phyloP scores from a whole-genome alignment of 129 eudicot genomes.

The Pulicaria dysenterica region DNA sequence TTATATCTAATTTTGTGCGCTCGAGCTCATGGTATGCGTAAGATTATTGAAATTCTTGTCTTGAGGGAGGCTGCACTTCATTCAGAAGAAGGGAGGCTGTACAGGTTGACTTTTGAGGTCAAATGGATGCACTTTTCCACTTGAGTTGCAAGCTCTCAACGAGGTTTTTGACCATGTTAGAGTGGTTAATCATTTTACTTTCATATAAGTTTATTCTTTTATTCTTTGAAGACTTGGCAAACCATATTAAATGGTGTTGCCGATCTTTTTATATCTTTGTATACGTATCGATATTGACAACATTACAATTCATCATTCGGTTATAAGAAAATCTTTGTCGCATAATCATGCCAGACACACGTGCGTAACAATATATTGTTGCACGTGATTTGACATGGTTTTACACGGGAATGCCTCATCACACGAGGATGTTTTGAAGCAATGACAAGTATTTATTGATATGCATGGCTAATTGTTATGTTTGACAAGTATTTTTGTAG shows the following conservation, averaged over 20 bases:
- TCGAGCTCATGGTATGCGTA: background rate
- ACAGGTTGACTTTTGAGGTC: constrained; percentile 24
- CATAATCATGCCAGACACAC: background rate
- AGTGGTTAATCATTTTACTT: background rate
- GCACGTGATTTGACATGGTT: background rate
- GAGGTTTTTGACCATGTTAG: constrained; percentile 14
- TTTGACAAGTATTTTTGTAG: no score
- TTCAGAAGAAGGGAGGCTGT: background rate
- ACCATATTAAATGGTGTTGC: constrained; percentile 11
- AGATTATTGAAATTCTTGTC: constrained; percentile 10
- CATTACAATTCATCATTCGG: background rate
- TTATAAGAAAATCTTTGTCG: background rate
- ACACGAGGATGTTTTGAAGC: background rate
- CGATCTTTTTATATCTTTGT: constrained; percentile 8
- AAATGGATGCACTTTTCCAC: constrained; percentile 19
- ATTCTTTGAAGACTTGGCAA: constrained; percentile 8
- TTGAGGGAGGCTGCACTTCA: background rate
- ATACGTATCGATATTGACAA: constrained; percentile 7
- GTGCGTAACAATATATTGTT: background rate
- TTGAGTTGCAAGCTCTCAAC: constrained; percentile 16
- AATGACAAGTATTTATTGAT: background rate
- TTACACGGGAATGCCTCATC: background rate
- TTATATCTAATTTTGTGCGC: background rate
- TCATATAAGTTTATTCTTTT: background rate
- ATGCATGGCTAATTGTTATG: background rate